Evolutionary conservation across 192 early-diverging fungal species (phyloP), one percentile per base, ranked within the genome.

Genomic region (Backusella circina): DNA sequence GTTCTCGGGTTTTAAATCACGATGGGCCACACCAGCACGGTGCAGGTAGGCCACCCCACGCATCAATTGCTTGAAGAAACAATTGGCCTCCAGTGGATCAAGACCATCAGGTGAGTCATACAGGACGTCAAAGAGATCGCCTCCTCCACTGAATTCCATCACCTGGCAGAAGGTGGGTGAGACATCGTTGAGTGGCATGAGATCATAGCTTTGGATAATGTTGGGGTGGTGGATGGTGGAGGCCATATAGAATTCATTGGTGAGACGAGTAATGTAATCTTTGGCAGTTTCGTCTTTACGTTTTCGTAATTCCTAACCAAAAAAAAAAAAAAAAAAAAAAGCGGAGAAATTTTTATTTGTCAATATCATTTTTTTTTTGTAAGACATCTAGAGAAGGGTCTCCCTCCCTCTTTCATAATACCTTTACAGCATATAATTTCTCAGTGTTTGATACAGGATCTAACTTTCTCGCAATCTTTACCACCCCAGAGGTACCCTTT

Each of bases 1-100:
- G 78, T 96, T 96, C 80, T 96, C 95, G 21, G 95, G 95, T 75
- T 96, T 95, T n/a, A 96, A 75, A 76, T 96, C 94, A 8, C 91
- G 79, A 77, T 90, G 95, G 3, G 92, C 91, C 7, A 96, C 93
- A 3, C 95, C 95, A 82, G 91, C 91, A 0, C 82, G 82, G 77
- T 96, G 95, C 28, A 96, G 74, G 67, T 94, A 96, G 31, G 86
- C 72, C 3, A 96, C 93, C 18, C 95, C 95, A 16, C 84, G 77
- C 37, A 94, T 85, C 1, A 96, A 79, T 67, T 96, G 95, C 16
- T 90, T 86, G 79, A 95, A 95, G 83, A 91, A 93, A 76, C 89
- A 90, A 73, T 80, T 73, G 31, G 83, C 78, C 41, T 90, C 89
- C 13, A 78, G 68, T 44, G 75, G 51, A 26, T 83, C 85, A 28